Percentiles rank a stretch among this genome's conserved stretches.
phyloP scores from a whole-genome alignment of 768 basidiomycete species.

The Tylopilus plumbeoviolaceoides region DNA sequence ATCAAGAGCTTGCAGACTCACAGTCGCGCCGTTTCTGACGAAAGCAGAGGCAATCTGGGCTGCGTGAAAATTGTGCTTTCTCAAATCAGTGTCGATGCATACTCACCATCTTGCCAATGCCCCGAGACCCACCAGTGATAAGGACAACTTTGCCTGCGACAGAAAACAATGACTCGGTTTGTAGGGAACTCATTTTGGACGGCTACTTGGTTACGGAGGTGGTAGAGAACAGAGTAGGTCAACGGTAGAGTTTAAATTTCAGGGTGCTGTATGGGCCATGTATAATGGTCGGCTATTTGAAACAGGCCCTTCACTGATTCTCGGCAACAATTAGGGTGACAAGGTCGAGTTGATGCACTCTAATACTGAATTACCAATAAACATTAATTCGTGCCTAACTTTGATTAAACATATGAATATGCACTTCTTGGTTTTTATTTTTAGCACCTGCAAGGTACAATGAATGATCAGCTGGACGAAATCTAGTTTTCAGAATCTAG shows the following conservation, averaged over 20 bases:
- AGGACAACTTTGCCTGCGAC: constrained; percentile 54
- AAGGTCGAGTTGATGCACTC: constrained; percentile 1
- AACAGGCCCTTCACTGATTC: constrained; percentile 6
- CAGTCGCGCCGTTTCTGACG: constrained; percentile 57
- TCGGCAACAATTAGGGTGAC: constrained; percentile 6
- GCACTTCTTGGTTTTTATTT: constrained; percentile 6
- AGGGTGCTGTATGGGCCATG: background rate
- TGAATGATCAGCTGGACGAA: constrained; percentile 2
- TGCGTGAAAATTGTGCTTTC: constrained; percentile 5
- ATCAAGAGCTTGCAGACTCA: constrained; percentile 16
- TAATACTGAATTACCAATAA: constrained; percentile 10
- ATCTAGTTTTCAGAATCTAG: constrained; percentile 29
- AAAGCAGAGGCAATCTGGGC: constrained; percentile 60
- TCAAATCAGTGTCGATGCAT: background rate
- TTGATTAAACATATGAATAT: constrained; percentile 23
- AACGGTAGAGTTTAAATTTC: background rate
- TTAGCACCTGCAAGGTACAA: constrained; percentile 10
- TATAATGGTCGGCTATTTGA: constrained; percentile 1
- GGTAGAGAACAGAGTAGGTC: background rate
- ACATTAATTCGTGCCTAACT: constrained; percentile 24
- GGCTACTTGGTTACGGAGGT: background rate
- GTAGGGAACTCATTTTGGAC: constrained; percentile 34
- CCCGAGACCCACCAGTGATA: constrained; percentile 63
- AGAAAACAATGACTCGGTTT: constrained; percentile 40
- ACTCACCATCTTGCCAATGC: constrained; percentile 62